Evolutionary conservation across 352 stramenopile species (phyloP).

Genomic region (Salisapilia sapeloensis): DNA sequence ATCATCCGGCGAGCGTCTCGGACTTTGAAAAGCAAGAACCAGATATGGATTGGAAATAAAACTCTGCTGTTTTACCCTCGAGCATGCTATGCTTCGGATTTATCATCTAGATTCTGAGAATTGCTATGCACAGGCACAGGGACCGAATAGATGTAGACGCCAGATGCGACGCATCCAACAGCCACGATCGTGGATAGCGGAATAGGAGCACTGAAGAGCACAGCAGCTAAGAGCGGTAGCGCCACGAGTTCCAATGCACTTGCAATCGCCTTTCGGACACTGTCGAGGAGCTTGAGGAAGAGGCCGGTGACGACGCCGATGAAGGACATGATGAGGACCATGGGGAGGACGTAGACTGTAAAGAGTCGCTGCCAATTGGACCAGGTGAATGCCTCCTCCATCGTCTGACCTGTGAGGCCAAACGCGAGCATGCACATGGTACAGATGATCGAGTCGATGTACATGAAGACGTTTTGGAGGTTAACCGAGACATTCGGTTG

Average conservation of each 20-base stretch:
- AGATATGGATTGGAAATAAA: slow-evolving; percentile 37
- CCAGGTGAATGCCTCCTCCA: slow-evolving; percentile 23
- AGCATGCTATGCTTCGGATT: no score
- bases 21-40: slow-evolving; percentile 10
- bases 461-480: slow-evolving; percentile 78
- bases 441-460: slow-evolving; percentile 62
- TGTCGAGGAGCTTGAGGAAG: slow-evolving; percentile 69
- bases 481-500: slow-evolving; percentile 49
- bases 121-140: no score
- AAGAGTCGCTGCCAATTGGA: slow-evolving; percentile 39
- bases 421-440: slow-evolving; percentile 45
- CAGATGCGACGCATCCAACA: slow-evolving; percentile 47
- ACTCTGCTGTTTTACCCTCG: no score
- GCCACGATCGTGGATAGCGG: slow-evolving; percentile 32
- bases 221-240: slow-evolving; percentile 31
- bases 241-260: slow-evolving; percentile 62
- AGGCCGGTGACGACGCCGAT: slow-evolving; percentile 69
- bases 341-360: slow-evolving; percentile 51
- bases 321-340: slow-evolving; percentile 74
- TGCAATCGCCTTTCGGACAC: slow-evolving; percentile 61
- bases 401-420: slow-evolving; percentile 49
- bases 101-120: no score
- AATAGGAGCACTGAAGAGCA: slow-evolving; percentile 44
- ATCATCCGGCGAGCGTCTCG: slow-evolving; percentile 17
- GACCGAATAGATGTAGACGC: slow-evolving; percentile 69